Evolutionary conservation across 441 rosid genomes (phyloP), one percentile per base, ranked within the genome.

Genomic region (Adansonia madagascariensis): DNA sequence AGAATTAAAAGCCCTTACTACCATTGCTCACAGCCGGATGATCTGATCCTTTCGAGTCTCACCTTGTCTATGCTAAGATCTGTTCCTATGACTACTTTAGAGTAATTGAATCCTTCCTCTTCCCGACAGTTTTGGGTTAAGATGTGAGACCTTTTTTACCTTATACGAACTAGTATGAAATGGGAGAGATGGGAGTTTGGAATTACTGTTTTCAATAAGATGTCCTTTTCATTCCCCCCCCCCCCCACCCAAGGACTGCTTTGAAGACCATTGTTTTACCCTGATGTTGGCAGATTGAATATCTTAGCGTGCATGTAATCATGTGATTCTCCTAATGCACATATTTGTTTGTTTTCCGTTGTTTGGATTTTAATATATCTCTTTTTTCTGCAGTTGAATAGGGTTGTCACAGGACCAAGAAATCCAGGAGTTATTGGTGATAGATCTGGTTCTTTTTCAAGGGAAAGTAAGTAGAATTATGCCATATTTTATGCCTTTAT

Each of bases 341-440:
- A 0, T 59, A 43, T 43, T 43, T 73, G 52, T 60, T 11, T 43
- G 4, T 27, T 49, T 66, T 62, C 20, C 70, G 64, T 68, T 20
- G 61, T 27, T 61, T 47, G 52, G 14, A 47, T 71, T 65, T 60
- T 57, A 61, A 73, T 76, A 69, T 46, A 39, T 77, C 62, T 80
- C 12, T 73, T 55, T 53, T 7, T 10, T 81, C 22, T 52, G 80
- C 89, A 95, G 99, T 82, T 95, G 89, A 95, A 94, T 84, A 89
- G 97, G 86, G 90, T 83, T 83, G 97, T 95, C 20, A 84, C 93
- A 0, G 98, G 99, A 55, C 98, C 98, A 64, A 90, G 90, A 83
- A 89, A 92, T 84, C 95, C 89, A 57, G 98, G 99, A 78, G 94
- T 95, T 18, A 95, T 94, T 74, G 99, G 99, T 74, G 98, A 94